Base-by-base conservation (phyloP, 768 basidiomycete genomes). In the Tylopilus sp. region DNA sequence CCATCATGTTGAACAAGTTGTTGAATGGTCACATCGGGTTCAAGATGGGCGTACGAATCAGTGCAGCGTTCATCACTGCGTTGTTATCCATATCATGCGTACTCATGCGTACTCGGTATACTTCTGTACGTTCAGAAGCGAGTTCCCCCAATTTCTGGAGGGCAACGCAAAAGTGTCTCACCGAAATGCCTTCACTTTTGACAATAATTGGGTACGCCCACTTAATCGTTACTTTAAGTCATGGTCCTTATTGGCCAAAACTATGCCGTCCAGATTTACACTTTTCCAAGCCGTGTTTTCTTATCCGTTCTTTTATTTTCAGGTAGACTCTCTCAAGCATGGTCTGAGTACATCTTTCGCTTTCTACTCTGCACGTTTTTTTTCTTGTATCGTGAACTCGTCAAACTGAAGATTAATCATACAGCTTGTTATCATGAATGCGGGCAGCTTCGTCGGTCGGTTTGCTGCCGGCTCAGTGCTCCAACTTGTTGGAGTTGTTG, bases 251-350 rank as follows among this genome's bases (percentile, higher is more conserved):
- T 43, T n/a, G n/a, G n/a, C 6, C 13, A 42, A 6, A 7, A 30
- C 28, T 12, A 31, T 42, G 28, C 16, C 21, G n/a, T 4, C 19
- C 43, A 68, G 67, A 31, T 62, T 57, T 19, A 54, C 41, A 17
- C 42, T 64, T 24, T 72, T 73, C 28, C 67, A 76, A n/a, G 55
- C 68, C 1, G 78, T 76, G 1, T 63, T 76, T 28, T 76, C 74
- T 52, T 80, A 77, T 45, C 80, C 83, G 0, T 71, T 78, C 40
- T 84, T 81, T 64, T 85, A 82, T 63, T 68, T 86, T 19, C 84
- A 86, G 57, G 60, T 84, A 7, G 76, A 81, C 43, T 73, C 83
- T 3, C 72, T 81, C 14, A 71, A 70, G 50, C 80, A 80, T 43
- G 78, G 78, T 4, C 68, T 83, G 25, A 60, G 67, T 37, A 50